Evolutionary conservation across 1,284 basidiomycete species (phyloP).

Genomic region (Chondrostereum purpureum): DNA sequence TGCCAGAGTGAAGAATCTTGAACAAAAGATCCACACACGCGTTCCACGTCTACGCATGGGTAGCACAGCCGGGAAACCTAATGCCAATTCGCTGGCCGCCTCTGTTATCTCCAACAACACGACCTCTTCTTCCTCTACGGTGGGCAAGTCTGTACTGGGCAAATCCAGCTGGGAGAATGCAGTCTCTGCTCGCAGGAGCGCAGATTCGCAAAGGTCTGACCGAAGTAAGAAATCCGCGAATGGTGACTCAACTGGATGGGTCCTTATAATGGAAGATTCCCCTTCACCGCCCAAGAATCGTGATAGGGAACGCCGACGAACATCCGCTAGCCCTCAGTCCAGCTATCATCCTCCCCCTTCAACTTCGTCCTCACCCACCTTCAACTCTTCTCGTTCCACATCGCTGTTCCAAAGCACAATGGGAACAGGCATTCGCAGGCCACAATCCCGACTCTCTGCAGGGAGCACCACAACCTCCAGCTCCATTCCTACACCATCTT

Average conservation of each 20-base stretch:
- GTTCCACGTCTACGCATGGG: slow-evolving; percentile 75
- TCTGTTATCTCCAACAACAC: slow-evolving; percentile 27
- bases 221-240: slow-evolving; percentile 35
- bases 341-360: slow-evolving; percentile 27
- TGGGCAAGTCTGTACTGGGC: slow-evolving; percentile 24
- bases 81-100: slow-evolving; percentile 27
- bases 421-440: slow-evolving; percentile 43
- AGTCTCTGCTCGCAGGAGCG: slow-evolving; percentile 29
- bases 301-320: slow-evolving; percentile 48
- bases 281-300: slow-evolving; percentile 59
- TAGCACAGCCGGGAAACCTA: slow-evolving; percentile 52
- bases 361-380: slow-evolving; percentile 28
- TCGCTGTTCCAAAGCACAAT: slow-evolving; percentile 33
- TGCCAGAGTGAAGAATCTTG: slow-evolving; percentile 68
- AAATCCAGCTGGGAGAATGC: slow-evolving; percentile 34
- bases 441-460: slow-evolving; percentile 65
- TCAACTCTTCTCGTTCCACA: slow-evolving; percentile 26
- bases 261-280: slow-evolving; percentile 76
- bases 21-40: slow-evolving; percentile 79
- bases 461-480: slow-evolving; percentile 52
- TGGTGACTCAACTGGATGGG: slow-evolving; percentile 69
- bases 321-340: slow-evolving; percentile 48
- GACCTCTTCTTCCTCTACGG: slow-evolving; percentile 28
- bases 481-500: slow-evolving; percentile 60
- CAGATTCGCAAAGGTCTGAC: slow-evolving; percentile 32